phyloP scores from a whole-genome alignment of 495 filamentous ascomycete genomes.

The Arthonia radiata region DNA sequence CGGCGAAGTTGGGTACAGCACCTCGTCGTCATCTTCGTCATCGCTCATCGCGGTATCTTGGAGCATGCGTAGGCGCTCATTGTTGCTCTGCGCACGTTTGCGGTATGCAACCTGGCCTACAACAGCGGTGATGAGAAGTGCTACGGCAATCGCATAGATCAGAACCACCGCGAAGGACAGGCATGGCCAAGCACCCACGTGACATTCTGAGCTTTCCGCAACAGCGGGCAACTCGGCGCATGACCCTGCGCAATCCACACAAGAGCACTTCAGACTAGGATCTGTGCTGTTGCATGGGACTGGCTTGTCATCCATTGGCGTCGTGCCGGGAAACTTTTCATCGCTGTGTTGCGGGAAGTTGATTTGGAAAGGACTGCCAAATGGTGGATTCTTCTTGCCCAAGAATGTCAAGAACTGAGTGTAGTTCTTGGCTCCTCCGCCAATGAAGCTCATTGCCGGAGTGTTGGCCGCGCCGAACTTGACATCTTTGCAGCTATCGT shows the following conservation, averaged over 20 bases:
- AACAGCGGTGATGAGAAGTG: slow-evolving; percentile 36
- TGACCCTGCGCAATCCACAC: slow-evolving; percentile 67
- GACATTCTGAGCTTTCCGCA: slow-evolving; percentile 37
- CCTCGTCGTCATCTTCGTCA: slow-evolving; percentile 67
- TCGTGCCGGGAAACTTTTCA: slow-evolving; percentile 31
- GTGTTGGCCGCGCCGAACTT: slow-evolving; percentile 87
- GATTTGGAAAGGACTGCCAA: slow-evolving; percentile 90
- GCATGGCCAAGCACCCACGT: slow-evolving; percentile 69
- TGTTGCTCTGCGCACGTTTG: slow-evolving; percentile 43
- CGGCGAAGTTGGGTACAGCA: too few species aligned
- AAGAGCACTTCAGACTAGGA: slow-evolving; percentile 65
- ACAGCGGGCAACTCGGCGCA: slow-evolving; percentile 63
- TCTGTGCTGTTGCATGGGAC: slow-evolving; percentile 78
- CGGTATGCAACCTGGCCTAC: slow-evolving; percentile 51
- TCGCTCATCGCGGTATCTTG: slow-evolving; percentile 66
- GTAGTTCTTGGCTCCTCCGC: slow-evolving; percentile 83
- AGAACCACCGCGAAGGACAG: slow-evolving; percentile 79
- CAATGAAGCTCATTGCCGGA: slow-evolving; percentile 82
- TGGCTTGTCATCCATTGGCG: slow-evolving; percentile 33
- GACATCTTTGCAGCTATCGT: slow-evolving; percentile 92
- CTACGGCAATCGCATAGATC: slow-evolving; percentile 51
- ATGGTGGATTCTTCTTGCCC: slow-evolving; percentile 61
- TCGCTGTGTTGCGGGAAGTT: slow-evolving; percentile 47
- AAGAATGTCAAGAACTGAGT: slow-evolving; percentile 64
- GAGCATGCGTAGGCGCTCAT: slow-evolving; percentile 60